Evolutionary conservation across 176 grass and related monocot species (phyloP), one percentile per base, ranked within the genome.

Genomic region (Oryza brachyantha): DNA sequence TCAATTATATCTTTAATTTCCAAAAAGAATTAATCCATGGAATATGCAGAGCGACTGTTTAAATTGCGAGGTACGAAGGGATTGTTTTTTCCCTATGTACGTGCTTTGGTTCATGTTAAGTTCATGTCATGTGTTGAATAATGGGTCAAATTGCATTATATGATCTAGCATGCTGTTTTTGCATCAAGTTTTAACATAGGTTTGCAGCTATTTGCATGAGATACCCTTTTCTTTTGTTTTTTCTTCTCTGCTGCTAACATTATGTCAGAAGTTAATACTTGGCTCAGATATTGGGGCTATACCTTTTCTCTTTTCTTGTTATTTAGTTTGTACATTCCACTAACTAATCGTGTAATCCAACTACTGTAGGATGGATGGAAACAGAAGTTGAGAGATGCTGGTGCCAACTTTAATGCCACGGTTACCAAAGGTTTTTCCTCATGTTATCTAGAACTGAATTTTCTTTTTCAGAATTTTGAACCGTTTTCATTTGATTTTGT

Each of bases 371-470:
- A 90, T 72, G 90, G 88, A 40, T 92, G 73, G 85, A 97, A 86
- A 61, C 50, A 86, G 75, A 97, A 94, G 87, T 80, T 97, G 80
- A 77, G 88, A 80, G 73, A 55, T 65, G 83, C 89, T 68, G 89
- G 95, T 76, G 87, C 80, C 70, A 86, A 76, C 73, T 88, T 92
- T 74, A 84, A 75, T 89, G 68, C 85, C 35, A 92, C 89, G 68
- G 85, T 97, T 65, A 90, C 81, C 66, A 94, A 92, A 90, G 95
- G 95, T 97, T 82, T 61, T 85, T 69, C 16, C 40, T 41, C 68
- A 38, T 25, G 32, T 8, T 62, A 24, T 74, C 71, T 61, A 75
- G 28, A 76, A 29, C 14, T 29, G n/a, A 22, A 5, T 38, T 78
- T 11, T 78, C 65, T 66, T 78, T 22, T 43, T 77, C 13, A 69